Evolutionary conservation across 306 rosid genomes (phyloP).

Genomic region (Styphnolobium japonicum): DNA sequence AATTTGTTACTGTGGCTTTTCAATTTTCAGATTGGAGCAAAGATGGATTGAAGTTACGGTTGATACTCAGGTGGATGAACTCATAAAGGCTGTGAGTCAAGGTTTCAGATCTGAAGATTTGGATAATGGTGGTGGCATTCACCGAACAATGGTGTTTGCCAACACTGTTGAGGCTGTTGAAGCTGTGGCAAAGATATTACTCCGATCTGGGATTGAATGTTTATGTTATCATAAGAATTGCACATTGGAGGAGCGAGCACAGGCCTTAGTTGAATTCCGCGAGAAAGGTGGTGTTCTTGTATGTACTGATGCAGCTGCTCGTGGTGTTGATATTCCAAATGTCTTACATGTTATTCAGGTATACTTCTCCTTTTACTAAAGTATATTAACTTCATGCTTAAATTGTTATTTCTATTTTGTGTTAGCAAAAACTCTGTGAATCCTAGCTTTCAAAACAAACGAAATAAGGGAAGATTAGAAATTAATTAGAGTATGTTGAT

Average conservation of each 20-base stretch:
- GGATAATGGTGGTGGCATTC: conserved; percentile 40
- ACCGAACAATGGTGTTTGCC: conserved; percentile 85
- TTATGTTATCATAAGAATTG: conserved; percentile 78
- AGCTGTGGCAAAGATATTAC: conserved; percentile 76
- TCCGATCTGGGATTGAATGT: conserved; percentile 61
- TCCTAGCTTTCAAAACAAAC: neutral
- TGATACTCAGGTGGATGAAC: conserved; percentile 83
- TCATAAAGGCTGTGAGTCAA: conserved; percentile 68
- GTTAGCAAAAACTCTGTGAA: neutral
- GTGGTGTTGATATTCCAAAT: conserved; percentile 89
- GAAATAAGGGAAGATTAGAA: neutral
- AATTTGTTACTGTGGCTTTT: conserved; percentile 15
- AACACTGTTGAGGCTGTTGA: conserved; percentile 93
- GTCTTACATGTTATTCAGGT: conserved; percentile 94
- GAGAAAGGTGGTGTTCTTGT: conserved; percentile 91
- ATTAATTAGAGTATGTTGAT: neutral
- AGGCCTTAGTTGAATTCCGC: conserved; percentile 63
- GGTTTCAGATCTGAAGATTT: conserved; percentile 43
- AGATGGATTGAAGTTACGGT: conserved; percentile 82
- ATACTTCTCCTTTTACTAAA: conserved; percentile 19
- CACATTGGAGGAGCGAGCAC: conserved; percentile 84
- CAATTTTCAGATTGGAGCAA: conserved; percentile 72
- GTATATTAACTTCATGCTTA: neutral
- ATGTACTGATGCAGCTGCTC: conserved; percentile 97
- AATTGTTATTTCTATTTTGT: neutral